Percentiles rank a stretch among this genome's conserved stretches.
These are phyloP conservation scores for Ambrosiella xylebori DNA, from an alignment of 2,329 filamentous ascomycete species.

Conservation along the genomic window DNA sequence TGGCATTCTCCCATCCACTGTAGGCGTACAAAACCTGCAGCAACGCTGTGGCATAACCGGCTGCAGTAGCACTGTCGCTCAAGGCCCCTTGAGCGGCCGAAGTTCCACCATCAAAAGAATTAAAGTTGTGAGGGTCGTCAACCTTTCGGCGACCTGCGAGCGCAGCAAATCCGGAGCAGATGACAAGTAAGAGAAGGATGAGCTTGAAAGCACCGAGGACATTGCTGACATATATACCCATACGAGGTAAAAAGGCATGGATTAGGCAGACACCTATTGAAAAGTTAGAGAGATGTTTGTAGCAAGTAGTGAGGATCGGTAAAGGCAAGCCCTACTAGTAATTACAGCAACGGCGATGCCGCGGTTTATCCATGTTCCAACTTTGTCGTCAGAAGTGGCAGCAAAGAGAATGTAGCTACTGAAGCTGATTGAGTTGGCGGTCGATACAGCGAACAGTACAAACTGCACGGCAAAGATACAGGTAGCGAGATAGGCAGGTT, in stretches of 20 bases:
- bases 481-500: conserved; percentile 40
- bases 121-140: conserved; percentile 37
- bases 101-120: conserved; percentile 28
- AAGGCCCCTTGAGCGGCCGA: too few species aligned
- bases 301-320: not conserved
- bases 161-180: conserved; percentile 41
- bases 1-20: conserved; percentile 47
- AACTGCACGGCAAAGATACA: conserved; percentile 43
- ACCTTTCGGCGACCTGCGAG: conserved; percentile 32
- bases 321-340: conserved; percentile 18
- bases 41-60: conserved; percentile 27
- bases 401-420: conserved; percentile 37
- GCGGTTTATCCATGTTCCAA: conserved; percentile 38
- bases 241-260: conserved; percentile 36
- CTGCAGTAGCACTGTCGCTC: not conserved
- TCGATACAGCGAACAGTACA: conserved; percentile 43
- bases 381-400: conserved; percentile 28
- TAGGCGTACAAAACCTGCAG: conserved; percentile 44
- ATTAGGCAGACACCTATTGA: conserved; percentile 18
- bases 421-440: conserved; percentile 40
- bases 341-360: conserved; percentile 37
- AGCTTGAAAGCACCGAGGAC: conserved; percentile 44
- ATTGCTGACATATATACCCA: conserved; percentile 42
- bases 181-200: conserved; percentile 40
- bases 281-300: not conserved